Conservation (phyloP, 2,329 filamentous ascomycete species). For the Cytospora chrysosperma region DNA sequence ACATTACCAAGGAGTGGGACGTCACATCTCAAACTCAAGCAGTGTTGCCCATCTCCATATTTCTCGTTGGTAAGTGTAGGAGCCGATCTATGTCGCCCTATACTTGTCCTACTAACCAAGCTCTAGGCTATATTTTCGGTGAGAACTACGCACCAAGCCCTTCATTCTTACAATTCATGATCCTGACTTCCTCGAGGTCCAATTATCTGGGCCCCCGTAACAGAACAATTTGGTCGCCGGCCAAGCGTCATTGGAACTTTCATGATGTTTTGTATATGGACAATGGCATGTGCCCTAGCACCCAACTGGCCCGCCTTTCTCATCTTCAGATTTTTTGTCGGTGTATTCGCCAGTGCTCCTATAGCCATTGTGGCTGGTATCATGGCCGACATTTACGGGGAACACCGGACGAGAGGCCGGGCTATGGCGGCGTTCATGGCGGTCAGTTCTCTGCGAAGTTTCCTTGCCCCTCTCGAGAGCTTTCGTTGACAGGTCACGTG, state of each 20-base stretch:
- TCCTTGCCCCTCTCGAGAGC: not conserved
- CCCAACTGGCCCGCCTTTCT: constrained; percentile 53
- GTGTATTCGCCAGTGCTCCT: constrained; percentile 55
- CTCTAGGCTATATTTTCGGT: constrained; percentile 56
- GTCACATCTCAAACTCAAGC: constrained; percentile 47
- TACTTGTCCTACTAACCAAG: constrained; percentile 1
- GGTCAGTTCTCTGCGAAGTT: constrained; percentile 37
- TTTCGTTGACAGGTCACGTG: not conserved
- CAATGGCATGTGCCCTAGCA: constrained; percentile 55
- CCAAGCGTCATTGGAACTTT: constrained; percentile 47
- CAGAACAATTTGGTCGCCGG: constrained; percentile 62
- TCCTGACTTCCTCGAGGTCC: constrained; percentile 37
- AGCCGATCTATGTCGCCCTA: not conserved
- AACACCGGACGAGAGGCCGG: constrained; percentile 54
- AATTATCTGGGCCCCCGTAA: constrained; percentile 63
- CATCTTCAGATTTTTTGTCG: constrained; percentile 54
- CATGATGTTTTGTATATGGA: constrained; percentile 48
- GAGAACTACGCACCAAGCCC: constrained; percentile 26
- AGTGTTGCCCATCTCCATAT: constrained; percentile 61
- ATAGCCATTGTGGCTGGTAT: constrained; percentile 64
- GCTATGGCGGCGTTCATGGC: constrained; percentile 65
- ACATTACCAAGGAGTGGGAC: constrained; percentile 57
- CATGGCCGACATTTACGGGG: constrained; percentile 64
- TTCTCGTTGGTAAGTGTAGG: constrained; percentile 47
- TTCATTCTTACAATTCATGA: not conserved